Evolutionary conservation across 345 rosid species (phyloP).

Genomic region (Aethionema arabicum): DNA sequence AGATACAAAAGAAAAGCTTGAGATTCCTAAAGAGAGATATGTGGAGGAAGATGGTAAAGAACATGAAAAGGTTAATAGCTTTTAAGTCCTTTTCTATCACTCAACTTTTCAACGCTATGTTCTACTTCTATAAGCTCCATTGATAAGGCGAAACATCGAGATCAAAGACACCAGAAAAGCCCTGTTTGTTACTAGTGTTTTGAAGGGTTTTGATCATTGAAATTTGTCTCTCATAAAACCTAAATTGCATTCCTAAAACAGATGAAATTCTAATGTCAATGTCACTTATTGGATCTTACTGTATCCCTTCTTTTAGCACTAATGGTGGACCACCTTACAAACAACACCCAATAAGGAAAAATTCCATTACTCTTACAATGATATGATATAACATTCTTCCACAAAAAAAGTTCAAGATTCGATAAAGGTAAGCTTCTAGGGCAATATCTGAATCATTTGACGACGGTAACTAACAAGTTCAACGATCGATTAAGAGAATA

Average conservation of each 20-base stretch:
- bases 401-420: conserved; percentile 24
- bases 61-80: conserved; percentile 3
- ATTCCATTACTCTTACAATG: conserved; percentile 9
- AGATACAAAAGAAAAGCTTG: conserved; percentile 19
- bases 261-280: conserved; percentile 29
- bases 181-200: conserved; percentile 26
- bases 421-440: neutral
- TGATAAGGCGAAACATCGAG: conserved; percentile 19
- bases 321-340: conserved; percentile 41
- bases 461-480: conserved; percentile 3
- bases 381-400: conserved; percentile 33
- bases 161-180: conserved; percentile 28
- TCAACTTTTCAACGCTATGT: conserved; percentile 33
- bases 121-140: conserved; percentile 33
- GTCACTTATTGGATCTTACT: conserved; percentile 40
- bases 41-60: conserved; percentile 3
- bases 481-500: neutral
- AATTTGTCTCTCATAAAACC: neutral
- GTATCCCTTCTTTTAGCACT: conserved; percentile 31
- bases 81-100: conserved; percentile 29
- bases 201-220: conserved; percentile 13
- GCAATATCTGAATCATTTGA: neutral
- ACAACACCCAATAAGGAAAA: conserved; percentile 27
- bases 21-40: neutral
- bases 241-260: conserved; percentile 15